Conservation (phyloP, 2,329 filamentous ascomycete genomes). For the Alternaria novae-zelandiae region DNA sequence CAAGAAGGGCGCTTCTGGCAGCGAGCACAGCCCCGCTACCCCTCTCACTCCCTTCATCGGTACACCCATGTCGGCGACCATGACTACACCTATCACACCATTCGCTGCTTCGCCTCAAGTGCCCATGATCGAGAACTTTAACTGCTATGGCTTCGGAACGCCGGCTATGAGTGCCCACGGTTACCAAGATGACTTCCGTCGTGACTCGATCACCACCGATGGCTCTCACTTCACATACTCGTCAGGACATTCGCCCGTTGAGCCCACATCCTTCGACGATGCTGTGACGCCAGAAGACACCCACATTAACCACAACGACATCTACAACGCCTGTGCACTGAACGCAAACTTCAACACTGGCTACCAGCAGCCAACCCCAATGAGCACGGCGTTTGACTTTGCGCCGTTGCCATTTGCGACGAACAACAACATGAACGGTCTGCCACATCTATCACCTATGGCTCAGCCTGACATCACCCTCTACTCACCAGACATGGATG, state of each 20-base stretch:
- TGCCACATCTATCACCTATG: slow-evolving; percentile 69
- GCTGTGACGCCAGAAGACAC: slow-evolving; percentile 54
- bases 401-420: slow-evolving; percentile 47
- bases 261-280: slow-evolving; percentile 52
- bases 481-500: slow-evolving; percentile 70
- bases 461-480: slow-evolving; percentile 74
- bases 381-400: slow-evolving; percentile 48
- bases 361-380: slow-evolving; percentile 63
- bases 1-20: slow-evolving; percentile 40
- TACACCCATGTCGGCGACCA: slow-evolving; percentile 44
- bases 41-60: slow-evolving; percentile 47
- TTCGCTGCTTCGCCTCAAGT: slow-evolving; percentile 52
- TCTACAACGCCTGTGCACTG: slow-evolving; percentile 62
- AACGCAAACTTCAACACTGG: slow-evolving; percentile 65
- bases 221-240: slow-evolving; percentile 47
- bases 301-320: slow-evolving; percentile 66
- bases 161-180: slow-evolving; percentile 37
- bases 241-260: slow-evolving; percentile 50
- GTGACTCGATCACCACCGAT: slow-evolving; percentile 46
- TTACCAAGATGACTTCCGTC: slow-evolving; percentile 45
- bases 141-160: slow-evolving; percentile 41
- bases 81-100: slow-evolving; percentile 47
- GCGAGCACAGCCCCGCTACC: slow-evolving; percentile 35
- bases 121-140: slow-evolving; percentile 44
- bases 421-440: slow-evolving; percentile 27